These are phyloP conservation scores for Posidonia australis DNA, from an alignment of 106 monocot genomes.

Conservation along the genomic window DNA sequence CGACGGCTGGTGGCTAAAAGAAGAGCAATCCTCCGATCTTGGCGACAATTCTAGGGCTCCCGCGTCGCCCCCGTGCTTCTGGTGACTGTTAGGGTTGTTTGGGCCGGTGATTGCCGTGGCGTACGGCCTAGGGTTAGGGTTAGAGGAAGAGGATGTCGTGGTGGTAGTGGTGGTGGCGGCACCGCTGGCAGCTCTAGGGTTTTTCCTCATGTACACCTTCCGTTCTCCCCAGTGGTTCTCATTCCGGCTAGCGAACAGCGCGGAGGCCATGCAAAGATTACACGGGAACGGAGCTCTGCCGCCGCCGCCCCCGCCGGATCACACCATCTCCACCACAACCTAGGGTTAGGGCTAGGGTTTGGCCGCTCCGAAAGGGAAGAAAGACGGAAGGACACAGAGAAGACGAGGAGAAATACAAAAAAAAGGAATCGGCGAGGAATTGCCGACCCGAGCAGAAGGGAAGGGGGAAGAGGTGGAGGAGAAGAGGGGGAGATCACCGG, in stretches of 20 bases:
- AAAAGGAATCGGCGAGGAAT: neutral
- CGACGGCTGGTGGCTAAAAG: slow-evolving; percentile 14
- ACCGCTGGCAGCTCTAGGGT: slow-evolving; percentile 16
- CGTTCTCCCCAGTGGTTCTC: slow-evolving; percentile 54
- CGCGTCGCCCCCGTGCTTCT: too few species aligned
- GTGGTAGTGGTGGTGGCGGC: neutral
- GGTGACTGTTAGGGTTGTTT: too few species aligned
- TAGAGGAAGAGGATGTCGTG: slow-evolving; percentile 9
- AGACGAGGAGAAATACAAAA: too few species aligned
- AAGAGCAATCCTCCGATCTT: slow-evolving; percentile 33
- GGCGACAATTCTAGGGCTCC: too few species aligned
- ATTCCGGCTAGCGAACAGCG: slow-evolving; percentile 47
- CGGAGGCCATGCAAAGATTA: slow-evolving; percentile 42
- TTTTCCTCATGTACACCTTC: slow-evolving; percentile 45
- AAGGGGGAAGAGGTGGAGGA: neutral
- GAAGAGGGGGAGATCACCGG: slow-evolving; percentile 2
- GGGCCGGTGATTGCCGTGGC: neutral
- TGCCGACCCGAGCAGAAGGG: too few species aligned
- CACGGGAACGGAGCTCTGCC: too few species aligned
- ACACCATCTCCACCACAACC: too few species aligned
- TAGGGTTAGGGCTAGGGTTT: too few species aligned
- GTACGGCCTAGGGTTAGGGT: slow-evolving; percentile 13
- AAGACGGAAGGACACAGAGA: too few species aligned
- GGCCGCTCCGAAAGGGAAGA: too few species aligned
- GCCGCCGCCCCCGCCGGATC: too few species aligned